Base-by-base conservation (phyloP, 2,329 filamentous ascomycete genomes). In the Hymenoscyphus repandus region DNA sequence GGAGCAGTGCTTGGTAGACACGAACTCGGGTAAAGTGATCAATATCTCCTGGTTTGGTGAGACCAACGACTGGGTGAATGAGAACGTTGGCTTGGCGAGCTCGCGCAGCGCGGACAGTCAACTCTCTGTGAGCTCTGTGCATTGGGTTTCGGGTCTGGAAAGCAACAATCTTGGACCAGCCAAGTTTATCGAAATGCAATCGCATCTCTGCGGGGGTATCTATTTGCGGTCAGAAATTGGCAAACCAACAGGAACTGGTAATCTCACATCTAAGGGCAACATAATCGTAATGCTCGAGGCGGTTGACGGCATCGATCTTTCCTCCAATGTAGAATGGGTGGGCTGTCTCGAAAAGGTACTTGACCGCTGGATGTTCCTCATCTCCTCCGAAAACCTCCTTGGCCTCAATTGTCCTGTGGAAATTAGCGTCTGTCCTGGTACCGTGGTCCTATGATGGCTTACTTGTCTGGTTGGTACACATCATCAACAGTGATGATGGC, bases 111-210 rank as follows among this genome's bases (percentile, higher is more conserved):
- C 93, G 90, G 67, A 99, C 93, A 53, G 93, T 99, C 72, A 99
- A 77, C 77, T 99, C 93, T 74, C 93, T 84, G 75, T 99, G 93
- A 70, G 93, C 93, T 66, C 93, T 88, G 78, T 99, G 93, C 93
- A 99, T 99, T 63, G 93, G 93, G 76, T 99, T 99, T 71, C 91
- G 79, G 59, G 93, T 99, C 80, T 99, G 93, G 86, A 99, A 99
- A 67, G 93, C 93, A 58, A 99, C 93, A 63, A 99, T 92, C 71
- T 86, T 86, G 72, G 88, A 85, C 93, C 93, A 99, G 74, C 93
- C 93, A 64, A 99, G 90, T 82, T 99, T 99, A 80, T 97, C 93
- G 69, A 99, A 99, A 79, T 97, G 92, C 59, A 89, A 78, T 65
- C 93, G 89, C 65, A 99, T 80, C 76, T 99, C 93, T 44, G 93